A percentile compares a stretch with the other conserved stretches of the same genome.
phyloP scores from a whole-genome alignment of 306 rosid species.

The Mimosa bimucronata region DNA sequence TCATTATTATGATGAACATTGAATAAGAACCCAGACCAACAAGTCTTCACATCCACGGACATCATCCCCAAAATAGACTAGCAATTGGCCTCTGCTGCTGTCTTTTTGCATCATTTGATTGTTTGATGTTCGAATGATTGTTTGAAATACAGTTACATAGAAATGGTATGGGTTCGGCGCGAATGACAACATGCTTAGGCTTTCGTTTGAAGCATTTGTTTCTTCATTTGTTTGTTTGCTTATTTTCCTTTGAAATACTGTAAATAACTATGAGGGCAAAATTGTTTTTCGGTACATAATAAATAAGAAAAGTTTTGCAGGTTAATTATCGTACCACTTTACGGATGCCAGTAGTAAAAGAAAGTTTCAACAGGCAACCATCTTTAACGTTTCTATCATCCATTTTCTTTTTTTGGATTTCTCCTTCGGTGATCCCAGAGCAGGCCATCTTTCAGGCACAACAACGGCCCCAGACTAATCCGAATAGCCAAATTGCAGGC shows the following conservation, averaged over 20 bases:
- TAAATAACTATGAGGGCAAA: background rate
- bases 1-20: no score
- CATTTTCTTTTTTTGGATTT: no score
- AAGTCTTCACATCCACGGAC: no score
- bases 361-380: background rate
- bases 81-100: no score
- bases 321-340: background rate
- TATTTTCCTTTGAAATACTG: background rate
- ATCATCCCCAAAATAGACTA: no score
- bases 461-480: no score
- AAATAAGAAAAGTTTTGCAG: background rate
- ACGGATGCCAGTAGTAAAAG: background rate
- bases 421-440: no score
- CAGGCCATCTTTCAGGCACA: no score
- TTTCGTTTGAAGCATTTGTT: background rate
- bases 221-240: background rate
- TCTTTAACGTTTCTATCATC: background rate
- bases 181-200: background rate
- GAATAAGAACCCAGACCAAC: no score
- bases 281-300: background rate
- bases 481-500: no score
- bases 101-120: no score
- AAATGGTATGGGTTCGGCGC: background rate
- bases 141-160: background rate
- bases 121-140: background rate